phyloP scores from a whole-genome alignment of 345 rosid species.

The Reutealis trisperma region DNA sequence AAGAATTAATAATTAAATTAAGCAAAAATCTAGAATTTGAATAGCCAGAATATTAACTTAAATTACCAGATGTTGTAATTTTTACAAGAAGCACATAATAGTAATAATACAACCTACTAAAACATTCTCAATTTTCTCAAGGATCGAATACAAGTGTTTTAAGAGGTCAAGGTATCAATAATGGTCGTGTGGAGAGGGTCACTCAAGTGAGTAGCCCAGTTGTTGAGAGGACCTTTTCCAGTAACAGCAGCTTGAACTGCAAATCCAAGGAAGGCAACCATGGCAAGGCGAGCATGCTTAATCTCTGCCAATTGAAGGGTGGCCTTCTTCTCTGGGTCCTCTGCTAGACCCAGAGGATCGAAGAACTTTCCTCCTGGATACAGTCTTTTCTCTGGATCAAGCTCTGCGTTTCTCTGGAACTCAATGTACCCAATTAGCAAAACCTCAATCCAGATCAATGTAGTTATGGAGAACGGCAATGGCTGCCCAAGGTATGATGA shows the following conservation, averaged over 20 bases:
- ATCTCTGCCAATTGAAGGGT: conserved; percentile 93
- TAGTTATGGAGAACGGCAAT: conserved; percentile 76
- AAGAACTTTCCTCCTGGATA: conserved; percentile 89
- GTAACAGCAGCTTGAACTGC: conserved; percentile 92
- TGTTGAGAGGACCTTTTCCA: conserved; percentile 95
- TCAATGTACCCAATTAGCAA: conserved; percentile 86
- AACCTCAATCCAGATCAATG: conserved; percentile 87
- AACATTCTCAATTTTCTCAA: neutral
- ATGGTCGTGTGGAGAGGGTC: conserved; percentile 99
- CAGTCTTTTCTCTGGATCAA: conserved; percentile 85
- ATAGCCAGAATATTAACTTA: too few relatives aligned
- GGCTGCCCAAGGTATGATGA: conserved; percentile 94
- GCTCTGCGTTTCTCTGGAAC: conserved; percentile 91
- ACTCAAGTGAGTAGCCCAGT: conserved; percentile 97
- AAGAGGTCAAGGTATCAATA: conserved; percentile 71
- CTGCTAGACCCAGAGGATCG: conserved; percentile 83
- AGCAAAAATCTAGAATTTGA: too few relatives aligned
- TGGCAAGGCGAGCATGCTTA: conserved; percentile 97
- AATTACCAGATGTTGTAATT: neutral
- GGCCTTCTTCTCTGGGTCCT: conserved; percentile 90
- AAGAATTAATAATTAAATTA: too few relatives aligned
- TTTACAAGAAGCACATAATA: conserved; percentile 22
- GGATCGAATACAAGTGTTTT: neutral
- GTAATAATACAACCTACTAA: neutral
- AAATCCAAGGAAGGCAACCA: conserved; percentile 88